These are phyloP conservation scores for Davidsoniella eucalypti DNA, from an alignment of 2,329 filamentous ascomycete species.

Conservation along the genomic window DNA sequence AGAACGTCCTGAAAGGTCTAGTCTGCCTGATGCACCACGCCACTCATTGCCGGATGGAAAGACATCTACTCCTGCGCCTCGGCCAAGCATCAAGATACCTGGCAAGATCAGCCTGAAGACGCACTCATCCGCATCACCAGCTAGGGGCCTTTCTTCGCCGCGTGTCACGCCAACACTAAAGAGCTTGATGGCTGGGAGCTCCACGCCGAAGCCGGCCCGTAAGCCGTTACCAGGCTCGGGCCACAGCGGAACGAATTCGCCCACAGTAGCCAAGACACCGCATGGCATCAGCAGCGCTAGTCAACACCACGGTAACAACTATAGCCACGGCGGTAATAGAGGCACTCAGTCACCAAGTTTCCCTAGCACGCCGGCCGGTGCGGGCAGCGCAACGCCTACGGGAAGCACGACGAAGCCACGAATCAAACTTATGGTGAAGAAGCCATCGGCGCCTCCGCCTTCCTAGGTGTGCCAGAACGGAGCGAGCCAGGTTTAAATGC, in stretches of 20 bases:
- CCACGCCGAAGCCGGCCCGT: slow-evolving; percentile 7
- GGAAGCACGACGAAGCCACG: slow-evolving; percentile 8
- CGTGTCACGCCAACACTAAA: slow-evolving; percentile 9
- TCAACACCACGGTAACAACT: neutral
- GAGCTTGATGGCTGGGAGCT: slow-evolving; percentile 7
- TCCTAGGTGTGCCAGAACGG: too few relatives aligned
- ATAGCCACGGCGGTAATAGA: neutral
- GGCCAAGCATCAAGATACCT: slow-evolving; percentile 9
- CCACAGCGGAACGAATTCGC: neutral
- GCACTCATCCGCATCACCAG: neutral
- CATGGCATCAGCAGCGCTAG: neutral
- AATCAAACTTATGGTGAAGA: slow-evolving; percentile 12
- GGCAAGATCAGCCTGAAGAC: slow-evolving; percentile 11
- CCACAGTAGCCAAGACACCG: neutral
- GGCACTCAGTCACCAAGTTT: neutral
- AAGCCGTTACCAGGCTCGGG: slow-evolving; percentile 9
- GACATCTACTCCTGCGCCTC: neutral
- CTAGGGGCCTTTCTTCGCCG: neutral
- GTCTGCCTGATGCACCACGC: slow-evolving; percentile 6
- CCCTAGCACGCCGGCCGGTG: neutral
- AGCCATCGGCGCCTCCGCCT: slow-evolving; percentile 3
- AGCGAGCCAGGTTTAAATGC: neutral
- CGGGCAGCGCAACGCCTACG: neutral
- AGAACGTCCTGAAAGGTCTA: slow-evolving; percentile 7
- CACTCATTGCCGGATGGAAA: slow-evolving; percentile 6